phyloP scores from a whole-genome alignment of 441 rosid species.

The Corymbia citriodora region DNA sequence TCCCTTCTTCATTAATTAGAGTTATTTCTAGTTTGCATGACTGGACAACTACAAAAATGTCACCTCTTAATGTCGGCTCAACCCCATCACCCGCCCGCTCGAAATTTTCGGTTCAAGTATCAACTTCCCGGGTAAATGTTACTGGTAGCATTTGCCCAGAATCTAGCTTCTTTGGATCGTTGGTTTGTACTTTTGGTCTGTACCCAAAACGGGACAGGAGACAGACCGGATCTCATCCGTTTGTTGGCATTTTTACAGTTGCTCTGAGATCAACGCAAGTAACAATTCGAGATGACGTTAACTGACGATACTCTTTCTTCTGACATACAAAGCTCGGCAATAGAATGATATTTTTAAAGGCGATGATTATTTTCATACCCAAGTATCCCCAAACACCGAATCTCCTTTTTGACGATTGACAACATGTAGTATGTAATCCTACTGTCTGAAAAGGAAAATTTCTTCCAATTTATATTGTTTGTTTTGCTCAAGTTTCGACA shows the following conservation, averaged over 20 bases:
- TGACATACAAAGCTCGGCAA: not conserved
- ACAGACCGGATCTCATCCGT: not conserved
- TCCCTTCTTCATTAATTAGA: not conserved
- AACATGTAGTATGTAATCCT: not conserved
- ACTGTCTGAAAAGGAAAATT: not conserved
- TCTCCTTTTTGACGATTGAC: not conserved
- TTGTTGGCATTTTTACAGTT: not conserved
- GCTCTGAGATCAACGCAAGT: not conserved
- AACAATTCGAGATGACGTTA: not conserved
- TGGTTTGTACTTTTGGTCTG: not conserved
- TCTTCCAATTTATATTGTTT: not conserved
- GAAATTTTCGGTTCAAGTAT: not conserved
- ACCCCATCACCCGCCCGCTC: not conserved
- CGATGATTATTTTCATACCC: not conserved
- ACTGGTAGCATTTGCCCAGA: not conserved
- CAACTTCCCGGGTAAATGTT: not conserved
- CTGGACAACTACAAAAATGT: not conserved
- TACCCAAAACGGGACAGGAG: not conserved
- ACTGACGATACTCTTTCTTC: not conserved
- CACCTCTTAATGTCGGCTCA: not conserved
- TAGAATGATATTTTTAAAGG: not conserved
- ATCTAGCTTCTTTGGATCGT: not conserved
- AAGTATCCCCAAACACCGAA: not conserved
- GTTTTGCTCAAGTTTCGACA: not conserved
- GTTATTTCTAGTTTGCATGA: not conserved